These are phyloP conservation scores for Tolypocladium cylindrosporum DNA, from an alignment of 2,329 filamentous ascomycete genomes.

Conservation along the genomic window DNA sequence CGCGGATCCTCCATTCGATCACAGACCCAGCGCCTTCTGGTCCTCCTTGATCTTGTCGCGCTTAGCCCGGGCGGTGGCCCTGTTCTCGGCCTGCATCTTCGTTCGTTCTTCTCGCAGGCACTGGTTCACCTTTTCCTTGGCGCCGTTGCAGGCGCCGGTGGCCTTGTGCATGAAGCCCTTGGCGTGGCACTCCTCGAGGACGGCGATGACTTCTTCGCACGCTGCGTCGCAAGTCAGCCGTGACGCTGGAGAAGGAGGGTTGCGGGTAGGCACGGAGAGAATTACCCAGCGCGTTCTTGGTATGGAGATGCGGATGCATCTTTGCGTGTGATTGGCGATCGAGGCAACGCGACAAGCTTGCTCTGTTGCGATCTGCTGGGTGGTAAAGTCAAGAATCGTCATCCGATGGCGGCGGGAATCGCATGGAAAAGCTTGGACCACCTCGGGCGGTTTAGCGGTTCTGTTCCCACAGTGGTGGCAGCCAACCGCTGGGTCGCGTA, in stretches of 20 bases:
- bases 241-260: background rate
- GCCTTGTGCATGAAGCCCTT: constrained; percentile 88
- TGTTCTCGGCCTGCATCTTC: constrained; percentile 69
- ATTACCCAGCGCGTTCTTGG: constrained; percentile 78
- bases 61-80: constrained; percentile 57
- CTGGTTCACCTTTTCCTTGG: constrained; percentile 74
- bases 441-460: background rate
- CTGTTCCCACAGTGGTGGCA: constrained; percentile 2
- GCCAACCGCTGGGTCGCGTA: background rate
- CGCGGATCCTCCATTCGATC: constrained; percentile 1
- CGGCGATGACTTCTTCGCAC: constrained; percentile 88
- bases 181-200: constrained; percentile 92
- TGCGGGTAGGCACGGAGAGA: background rate
- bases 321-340: constrained; percentile 15
- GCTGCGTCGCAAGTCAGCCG: constrained; percentile 42
- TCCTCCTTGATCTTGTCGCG: constrained; percentile 60
- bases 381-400: background rate
- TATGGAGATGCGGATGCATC: constrained; percentile 98
- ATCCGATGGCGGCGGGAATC: constrained; percentile 1
- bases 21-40: constrained; percentile 46
- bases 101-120: constrained; percentile 75
- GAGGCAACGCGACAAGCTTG: background rate
- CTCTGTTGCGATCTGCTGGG: background rate
- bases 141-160: constrained; percentile 78
- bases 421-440: constrained; percentile 20